phyloP scores from a whole-genome alignment of 2,329 filamentous ascomycete genomes.

The Fusarium equiseti region DNA sequence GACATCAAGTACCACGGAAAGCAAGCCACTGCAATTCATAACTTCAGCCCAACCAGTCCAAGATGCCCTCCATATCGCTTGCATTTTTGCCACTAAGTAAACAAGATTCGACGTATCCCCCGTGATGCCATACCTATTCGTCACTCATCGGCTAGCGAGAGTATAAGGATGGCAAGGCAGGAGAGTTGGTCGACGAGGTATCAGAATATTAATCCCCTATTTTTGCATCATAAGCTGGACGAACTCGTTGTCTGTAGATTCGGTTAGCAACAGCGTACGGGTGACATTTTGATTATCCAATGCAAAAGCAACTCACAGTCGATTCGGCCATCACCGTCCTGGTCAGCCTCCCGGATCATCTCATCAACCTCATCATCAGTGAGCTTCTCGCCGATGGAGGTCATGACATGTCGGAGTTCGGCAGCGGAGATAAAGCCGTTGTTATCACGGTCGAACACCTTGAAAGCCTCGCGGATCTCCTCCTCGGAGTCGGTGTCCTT shows the following conservation, averaged over 20 bases:
- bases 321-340: conserved; percentile 89
- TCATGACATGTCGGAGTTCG: conserved; percentile 91
- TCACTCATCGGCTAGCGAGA: conserved; percentile 31
- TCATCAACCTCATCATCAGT: conserved; percentile 92
- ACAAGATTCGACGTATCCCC: conserved; percentile 42
- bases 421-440: conserved; percentile 92
- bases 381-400: conserved; percentile 90
- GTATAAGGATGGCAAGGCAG: conserved; percentile 31
- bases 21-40: conserved; percentile 44
- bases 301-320: conserved; percentile 73
- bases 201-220: conserved; percentile 61
- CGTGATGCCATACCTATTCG: conserved; percentile 32
- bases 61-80: conserved; percentile 49
- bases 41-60: conserved; percentile 46
- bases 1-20: conserved; percentile 45
- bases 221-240: conserved; percentile 98
- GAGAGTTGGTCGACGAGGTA: conserved; percentile 43
- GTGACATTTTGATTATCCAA: not conserved
- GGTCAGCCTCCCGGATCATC: conserved; percentile 93
- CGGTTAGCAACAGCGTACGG: conserved; percentile 32
- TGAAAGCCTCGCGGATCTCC: conserved; percentile 90
- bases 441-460: conserved; percentile 90
- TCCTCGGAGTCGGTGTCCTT: conserved; percentile 93
- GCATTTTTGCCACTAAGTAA: conserved; percentile 49
- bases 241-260: conserved; percentile 82